Conservation (phyloP, 331 rosid species). For the Stylosanthes scabra region DNA sequence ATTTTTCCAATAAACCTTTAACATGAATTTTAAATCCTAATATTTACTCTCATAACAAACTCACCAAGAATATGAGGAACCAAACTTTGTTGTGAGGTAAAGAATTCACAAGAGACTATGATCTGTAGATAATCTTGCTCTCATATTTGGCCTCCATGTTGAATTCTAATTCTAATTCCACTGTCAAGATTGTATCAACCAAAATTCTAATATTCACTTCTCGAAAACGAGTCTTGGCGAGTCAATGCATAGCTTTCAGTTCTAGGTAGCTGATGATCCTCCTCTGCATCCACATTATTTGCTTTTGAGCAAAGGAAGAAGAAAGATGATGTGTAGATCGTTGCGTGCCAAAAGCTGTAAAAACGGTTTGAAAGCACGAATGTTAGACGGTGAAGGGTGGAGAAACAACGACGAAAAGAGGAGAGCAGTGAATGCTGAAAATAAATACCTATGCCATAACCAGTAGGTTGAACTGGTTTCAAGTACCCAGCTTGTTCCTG, state of each 20-base stretch:
- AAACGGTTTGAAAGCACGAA: constrained; percentile 35
- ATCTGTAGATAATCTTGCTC: constrained; percentile 18
- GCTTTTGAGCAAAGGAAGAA: constrained; percentile 91
- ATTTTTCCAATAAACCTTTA: no score
- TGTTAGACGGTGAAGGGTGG: constrained; percentile 22
- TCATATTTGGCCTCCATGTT: constrained; percentile 20
- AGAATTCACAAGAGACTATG: constrained; percentile 41
- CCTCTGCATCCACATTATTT: constrained; percentile 45
- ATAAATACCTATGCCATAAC: constrained; percentile 93
- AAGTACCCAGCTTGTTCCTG: constrained; percentile 77
- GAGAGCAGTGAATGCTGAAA: constrained; percentile 1
- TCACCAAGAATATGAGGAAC: constrained; percentile 31
- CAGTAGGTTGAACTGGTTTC: constrained; percentile 87
- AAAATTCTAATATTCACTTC: constrained; percentile 35
- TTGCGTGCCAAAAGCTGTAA: constrained; percentile 91
- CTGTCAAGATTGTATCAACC: constrained; percentile 11
- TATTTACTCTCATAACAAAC: background rate
- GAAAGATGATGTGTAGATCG: constrained; percentile 89
- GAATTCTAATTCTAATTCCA: constrained; percentile 28
- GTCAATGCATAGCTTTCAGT: constrained; percentile 63
- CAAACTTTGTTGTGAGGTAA: constrained; percentile 30
- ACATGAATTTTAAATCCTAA: no score
- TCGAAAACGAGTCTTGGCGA: constrained; percentile 72
- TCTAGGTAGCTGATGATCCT: constrained; percentile 45
- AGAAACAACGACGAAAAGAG: constrained; percentile 33